A percentile compares a stretch with the other conserved stretches of the same genome.
Conservation (phyloP, 345 rosid genomes). For the Lumnitzera racemosa region DNA sequence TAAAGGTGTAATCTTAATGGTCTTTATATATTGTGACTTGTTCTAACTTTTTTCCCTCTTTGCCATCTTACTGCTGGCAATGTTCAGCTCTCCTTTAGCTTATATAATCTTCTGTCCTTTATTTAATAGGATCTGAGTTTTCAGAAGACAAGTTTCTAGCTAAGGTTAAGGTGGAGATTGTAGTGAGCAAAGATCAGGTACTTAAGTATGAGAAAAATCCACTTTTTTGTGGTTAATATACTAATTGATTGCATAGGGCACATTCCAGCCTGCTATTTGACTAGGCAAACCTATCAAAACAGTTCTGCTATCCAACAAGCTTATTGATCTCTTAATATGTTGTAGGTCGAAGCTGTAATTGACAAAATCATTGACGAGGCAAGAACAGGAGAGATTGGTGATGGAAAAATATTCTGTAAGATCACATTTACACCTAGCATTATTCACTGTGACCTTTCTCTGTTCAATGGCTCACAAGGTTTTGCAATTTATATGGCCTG, state of each 20-base stretch:
- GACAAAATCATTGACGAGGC: slow-evolving; percentile 62
- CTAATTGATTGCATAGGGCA: no score
- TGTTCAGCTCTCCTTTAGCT: not conserved
- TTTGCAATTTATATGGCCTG: not conserved
- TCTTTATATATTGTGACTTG: no score
- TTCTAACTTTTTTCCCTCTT: no score
- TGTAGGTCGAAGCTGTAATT: slow-evolving; percentile 75
- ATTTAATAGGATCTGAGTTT: slow-evolving; percentile 70
- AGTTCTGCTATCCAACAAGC: no score
- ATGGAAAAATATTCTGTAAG: slow-evolving; percentile 81
- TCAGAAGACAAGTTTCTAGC: slow-evolving; percentile 79
- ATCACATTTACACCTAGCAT: not conserved
- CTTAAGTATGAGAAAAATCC: slow-evolving; percentile 1
- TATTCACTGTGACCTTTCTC: not conserved
- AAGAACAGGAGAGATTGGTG: slow-evolving; percentile 86
- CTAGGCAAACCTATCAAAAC: no score
- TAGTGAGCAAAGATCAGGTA: slow-evolving; percentile 80
- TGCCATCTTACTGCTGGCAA: not conserved
- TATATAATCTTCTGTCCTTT: slow-evolving; percentile 2
- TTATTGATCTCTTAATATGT: slow-evolving; percentile 1
- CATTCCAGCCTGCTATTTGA: no score
- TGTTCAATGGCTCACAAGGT: not conserved
- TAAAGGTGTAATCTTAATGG: no score
- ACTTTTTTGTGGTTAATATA: not conserved
- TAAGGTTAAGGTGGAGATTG: slow-evolving; percentile 89